Evolutionary conservation across 768 basidiomycete species (phyloP), one percentile per base, ranked within the genome.

Genomic region (Pisolithus albus): DNA sequence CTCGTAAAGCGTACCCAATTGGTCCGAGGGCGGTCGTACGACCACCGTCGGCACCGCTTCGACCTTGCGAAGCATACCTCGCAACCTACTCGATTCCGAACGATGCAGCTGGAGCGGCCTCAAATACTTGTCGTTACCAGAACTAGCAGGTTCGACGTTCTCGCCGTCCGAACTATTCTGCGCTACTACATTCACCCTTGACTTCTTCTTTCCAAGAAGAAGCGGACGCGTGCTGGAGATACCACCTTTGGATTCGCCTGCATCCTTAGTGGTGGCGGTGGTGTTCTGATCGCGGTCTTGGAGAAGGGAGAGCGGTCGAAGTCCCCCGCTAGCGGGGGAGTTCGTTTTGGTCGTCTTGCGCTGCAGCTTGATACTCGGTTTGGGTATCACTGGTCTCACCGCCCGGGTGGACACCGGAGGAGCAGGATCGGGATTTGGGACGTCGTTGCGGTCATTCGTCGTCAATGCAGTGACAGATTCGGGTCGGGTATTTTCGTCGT

Each of bases 271-370:
- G 24, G 66, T 61, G 2, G 77, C 77, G 24, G 66, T 61, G 2
- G 34, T 34, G 34, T 34, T 34, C 11, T 34, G 34, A 61, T 76
- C 75, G 58, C 79, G 79, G 57, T 83, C 79, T 66, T 80, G 76
- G 60, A 86, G 71, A 50, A 86, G 79, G 19, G 81, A 74, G 49
- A 86, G 77, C 52, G 75, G 76, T 53, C 83, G 83, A 55, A 86
- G 71, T 49, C 79, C 79, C 34, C 70, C 70, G 34, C 69, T 67
- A n/a, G n/a, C n/a, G 19, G 76, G 73, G 46, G 73, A 69, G 49
- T 65, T 69, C 52, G 66, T 51, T 58, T 74, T 26, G 24, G 50
- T 40, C 55, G 51, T 42, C 64, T 74, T 76, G 68, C 74, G 72
- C 57, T 75, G 68, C 28, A 74, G 61, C 60, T 75, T 78, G 63